Percentiles rank a stretch among this genome's conserved stretches.
Evolutionary conservation across 352 stramenopile species (phyloP).

Genomic region (Phytophthora pinifolia): DNA sequence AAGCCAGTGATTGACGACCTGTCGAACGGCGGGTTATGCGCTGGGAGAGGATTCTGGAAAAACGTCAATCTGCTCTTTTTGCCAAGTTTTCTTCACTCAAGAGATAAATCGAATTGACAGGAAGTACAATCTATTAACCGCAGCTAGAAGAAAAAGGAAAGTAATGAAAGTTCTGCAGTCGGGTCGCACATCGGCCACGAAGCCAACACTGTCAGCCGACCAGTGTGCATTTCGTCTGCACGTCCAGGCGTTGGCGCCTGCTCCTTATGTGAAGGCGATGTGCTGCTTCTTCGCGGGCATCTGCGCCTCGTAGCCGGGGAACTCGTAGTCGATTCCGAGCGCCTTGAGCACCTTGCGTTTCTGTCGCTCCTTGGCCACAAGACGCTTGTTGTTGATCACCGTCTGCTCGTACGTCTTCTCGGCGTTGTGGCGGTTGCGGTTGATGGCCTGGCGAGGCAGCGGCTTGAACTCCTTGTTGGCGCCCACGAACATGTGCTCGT

Average conservation of each 20-base stretch:
- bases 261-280: conserved; percentile 61
- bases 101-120: conserved; percentile 8
- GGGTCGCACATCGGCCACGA: not conserved
- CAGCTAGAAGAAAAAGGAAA: conserved; percentile 18
- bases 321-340: conserved; percentile 87
- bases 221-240: conserved; percentile 8
- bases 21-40: not conserved
- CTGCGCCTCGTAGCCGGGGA: conserved; percentile 69
- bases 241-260: not conserved
- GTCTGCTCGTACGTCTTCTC: conserved; percentile 78
- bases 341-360: conserved; percentile 78
- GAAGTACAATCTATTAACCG: conserved; percentile 37
- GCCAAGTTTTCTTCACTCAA: too few species aligned
- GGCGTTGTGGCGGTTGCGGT: conserved; percentile 79
- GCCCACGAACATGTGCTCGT: conserved; percentile 87
- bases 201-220: not conserved
- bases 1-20: not conserved
- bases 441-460: conserved; percentile 65
- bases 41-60: conserved; percentile 4
- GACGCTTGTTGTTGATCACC: conserved; percentile 63
- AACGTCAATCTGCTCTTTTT: not conserved
- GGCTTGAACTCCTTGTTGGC: conserved; percentile 85
- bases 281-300: conserved; percentile 75
- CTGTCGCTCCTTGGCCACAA: conserved; percentile 73
- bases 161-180: conserved; percentile 12